Percentiles rank a stretch among this genome's conserved stretches.
These are phyloP conservation scores for Hortiboletus flavorubellus DNA, from an alignment of 768 basidiomycete genomes.

Conservation along the genomic window DNA sequence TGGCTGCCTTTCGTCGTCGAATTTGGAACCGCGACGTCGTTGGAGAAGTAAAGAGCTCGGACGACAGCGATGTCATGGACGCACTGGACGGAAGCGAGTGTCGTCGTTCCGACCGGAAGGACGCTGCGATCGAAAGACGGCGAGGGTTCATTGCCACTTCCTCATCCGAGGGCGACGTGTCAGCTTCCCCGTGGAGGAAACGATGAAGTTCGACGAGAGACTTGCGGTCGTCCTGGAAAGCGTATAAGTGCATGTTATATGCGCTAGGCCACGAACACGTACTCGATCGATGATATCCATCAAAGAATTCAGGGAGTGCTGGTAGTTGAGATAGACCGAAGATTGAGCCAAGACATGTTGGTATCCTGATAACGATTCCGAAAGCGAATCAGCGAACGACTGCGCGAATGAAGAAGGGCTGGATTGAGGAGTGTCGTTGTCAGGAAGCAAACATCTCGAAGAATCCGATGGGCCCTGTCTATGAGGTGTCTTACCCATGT, in stretches of 20 bases:
- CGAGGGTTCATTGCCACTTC: slow-evolving; percentile 18
- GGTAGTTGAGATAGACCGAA: slow-evolving; percentile 69
- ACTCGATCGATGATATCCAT: slow-evolving; percentile 78
- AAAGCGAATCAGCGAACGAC: slow-evolving; percentile 21
- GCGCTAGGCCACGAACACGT: slow-evolving; percentile 26
- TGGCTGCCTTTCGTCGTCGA: slow-evolving; percentile 72
- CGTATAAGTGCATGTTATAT: slow-evolving; percentile 1
- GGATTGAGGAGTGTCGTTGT: slow-evolving; percentile 12
- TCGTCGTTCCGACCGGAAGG: slow-evolving; percentile 58
- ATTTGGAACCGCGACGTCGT: slow-evolving; percentile 54
- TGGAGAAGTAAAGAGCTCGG: slow-evolving; percentile 43
- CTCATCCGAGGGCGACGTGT: slow-evolving; percentile 22
- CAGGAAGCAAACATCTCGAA: slow-evolving; percentile 45
- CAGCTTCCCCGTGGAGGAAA: slow-evolving; percentile 45
- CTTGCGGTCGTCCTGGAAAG: slow-evolving; percentile 63
- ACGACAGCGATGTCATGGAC: slow-evolving; percentile 57
- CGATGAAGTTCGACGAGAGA: slow-evolving; percentile 74
- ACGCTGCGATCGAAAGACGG: slow-evolving; percentile 34
- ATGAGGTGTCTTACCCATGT: slow-evolving; percentile 41
- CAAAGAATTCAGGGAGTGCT: slow-evolving; percentile 78
- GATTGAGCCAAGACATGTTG: slow-evolving; percentile 34
- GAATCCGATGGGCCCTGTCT: slow-evolving; percentile 70
- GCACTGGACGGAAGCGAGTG: slow-evolving; percentile 65
- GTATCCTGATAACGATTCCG: slow-evolving; percentile 17
- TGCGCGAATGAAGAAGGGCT: slow-evolving; percentile 20